Base-by-base conservation (phyloP, 331 rosid species). In the Cydonia oblonga region DNA sequence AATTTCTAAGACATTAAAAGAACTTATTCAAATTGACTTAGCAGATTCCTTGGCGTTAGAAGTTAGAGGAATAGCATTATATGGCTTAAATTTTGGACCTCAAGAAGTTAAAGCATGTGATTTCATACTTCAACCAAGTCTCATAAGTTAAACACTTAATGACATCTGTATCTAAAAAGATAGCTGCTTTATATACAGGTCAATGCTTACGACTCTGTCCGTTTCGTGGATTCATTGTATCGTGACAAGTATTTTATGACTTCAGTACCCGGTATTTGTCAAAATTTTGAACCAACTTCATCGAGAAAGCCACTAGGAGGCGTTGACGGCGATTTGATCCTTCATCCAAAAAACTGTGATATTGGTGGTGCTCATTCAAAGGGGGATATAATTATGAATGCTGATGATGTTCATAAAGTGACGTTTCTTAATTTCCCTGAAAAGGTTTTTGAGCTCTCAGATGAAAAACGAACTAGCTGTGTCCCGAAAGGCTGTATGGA, bases 241-340 rank as follows among this genome's bases (percentile, higher is more conserved):
- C 80, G 80, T 67, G 82, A 85, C 79, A 91, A 91, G 90, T 95
- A 95, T 81, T 89, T 84, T 80, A 79, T 95, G 87, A 84, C 92
- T 62, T 75, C 87, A 9, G 42, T 30, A 24, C 79, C 86, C 57
- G 78, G 80, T 79, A 70, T 26, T 69, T 74, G 51, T 75, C 86
- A 67, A 80, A 69, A 75, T 71, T 75, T 29, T 80, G 72, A 78
- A 75, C 82, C 57, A 69, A 80, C 84, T 52, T 88, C 90, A 72
- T 80, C 80, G 46, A 80, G 59, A 64, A 84, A 81, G 78, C 30
- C 69, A 61, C 26, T 56, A 30, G 74, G 81, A 33, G 77, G 76
- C 71, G 65, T 75, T 77, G 69, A 52, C 29, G 61, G 68, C 70
- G 71, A 64, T 79, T 51, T 61, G 66, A 30, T 42, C 68, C 19